Conservation (phyloP, 805 yeast genomes). For the Henningerozyma blattae region DNA sequence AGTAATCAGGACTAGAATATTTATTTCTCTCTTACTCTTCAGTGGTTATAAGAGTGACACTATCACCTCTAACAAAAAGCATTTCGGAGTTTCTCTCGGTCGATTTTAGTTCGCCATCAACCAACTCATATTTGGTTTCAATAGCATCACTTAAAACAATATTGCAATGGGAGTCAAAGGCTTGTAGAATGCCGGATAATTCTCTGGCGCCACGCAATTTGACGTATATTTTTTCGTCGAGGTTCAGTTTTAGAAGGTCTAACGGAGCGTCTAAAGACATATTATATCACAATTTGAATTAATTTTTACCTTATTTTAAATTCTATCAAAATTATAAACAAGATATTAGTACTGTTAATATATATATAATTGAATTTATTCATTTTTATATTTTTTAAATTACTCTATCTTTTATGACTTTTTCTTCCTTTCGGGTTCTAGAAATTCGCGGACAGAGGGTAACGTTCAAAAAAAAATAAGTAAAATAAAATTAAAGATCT, state of each 20-base stretch:
- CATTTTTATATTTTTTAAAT: too few relatives aligned
- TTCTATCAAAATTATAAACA: too few relatives aligned
- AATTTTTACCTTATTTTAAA: conserved; percentile 1
- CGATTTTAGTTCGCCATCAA: conserved; percentile 34
- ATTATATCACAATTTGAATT: not conserved
- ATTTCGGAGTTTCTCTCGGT: conserved; percentile 58
- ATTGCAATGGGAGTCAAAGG: conserved; percentile 94
- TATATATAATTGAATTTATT: too few relatives aligned
- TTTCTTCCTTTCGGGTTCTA: too few relatives aligned
- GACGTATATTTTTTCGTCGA: conserved; percentile 79
- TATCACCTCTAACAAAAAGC: conserved; percentile 96
- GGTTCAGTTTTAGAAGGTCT: conserved; percentile 71
- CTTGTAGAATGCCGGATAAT: conserved; percentile 78
- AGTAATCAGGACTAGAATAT: too few relatives aligned
- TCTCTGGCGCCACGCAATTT: conserved; percentile 93
- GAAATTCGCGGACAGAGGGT: too few relatives aligned
- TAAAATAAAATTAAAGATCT: too few relatives aligned
- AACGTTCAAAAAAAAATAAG: too few relatives aligned
- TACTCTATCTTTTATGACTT: too few relatives aligned
- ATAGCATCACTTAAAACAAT: conserved; percentile 87
- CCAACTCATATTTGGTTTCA: conserved; percentile 61
- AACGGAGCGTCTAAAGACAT: conserved; percentile 57
- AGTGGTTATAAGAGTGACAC: conserved; percentile 73
- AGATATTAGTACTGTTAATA: too few relatives aligned
- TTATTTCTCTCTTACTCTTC: conserved; percentile 15